Evolutionary conservation across 306 rosid species (phyloP).

Genomic region (Astragalus membranaceus): DNA sequence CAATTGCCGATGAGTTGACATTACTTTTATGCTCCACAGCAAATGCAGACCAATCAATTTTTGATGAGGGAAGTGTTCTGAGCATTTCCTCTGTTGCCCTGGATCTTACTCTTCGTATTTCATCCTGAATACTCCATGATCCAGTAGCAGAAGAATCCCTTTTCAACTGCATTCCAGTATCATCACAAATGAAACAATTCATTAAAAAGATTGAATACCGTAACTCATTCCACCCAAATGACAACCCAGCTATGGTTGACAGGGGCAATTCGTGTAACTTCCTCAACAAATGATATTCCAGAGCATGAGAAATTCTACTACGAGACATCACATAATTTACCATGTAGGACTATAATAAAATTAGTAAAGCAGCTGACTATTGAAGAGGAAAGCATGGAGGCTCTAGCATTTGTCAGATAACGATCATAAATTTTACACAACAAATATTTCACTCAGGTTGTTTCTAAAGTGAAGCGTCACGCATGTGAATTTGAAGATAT

Average conservation of each 20-base stretch:
- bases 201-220: slow-evolving; percentile 4
- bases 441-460: not conserved
- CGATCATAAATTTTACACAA: not conserved
- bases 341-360: not conserved
- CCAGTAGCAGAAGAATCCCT: slow-evolving; percentile 61
- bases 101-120: slow-evolving; percentile 79
- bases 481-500: not conserved
- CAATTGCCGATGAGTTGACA: slow-evolving; percentile 33
- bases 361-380: not conserved
- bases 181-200: slow-evolving; percentile 22
- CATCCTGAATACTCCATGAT: slow-evolving; percentile 96
- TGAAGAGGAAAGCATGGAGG: not conserved
- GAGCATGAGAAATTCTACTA: slow-evolving; percentile 1
- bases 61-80: slow-evolving; percentile 62
- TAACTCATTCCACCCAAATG: not conserved
- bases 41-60: slow-evolving; percentile 58
- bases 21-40: slow-evolving; percentile 36
- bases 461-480: not conserved
- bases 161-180: slow-evolving; percentile 53
- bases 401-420: not conserved
- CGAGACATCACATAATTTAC: not conserved
- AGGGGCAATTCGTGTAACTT: slow-evolving; percentile 5
- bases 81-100: slow-evolving; percentile 97
- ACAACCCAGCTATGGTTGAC: not conserved
- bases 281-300: slow-evolving; percentile 1